Evolutionary conservation across 495 filamentous ascomycete genomes (phyloP).

Genomic region (Pyrenula massariospora): DNA sequence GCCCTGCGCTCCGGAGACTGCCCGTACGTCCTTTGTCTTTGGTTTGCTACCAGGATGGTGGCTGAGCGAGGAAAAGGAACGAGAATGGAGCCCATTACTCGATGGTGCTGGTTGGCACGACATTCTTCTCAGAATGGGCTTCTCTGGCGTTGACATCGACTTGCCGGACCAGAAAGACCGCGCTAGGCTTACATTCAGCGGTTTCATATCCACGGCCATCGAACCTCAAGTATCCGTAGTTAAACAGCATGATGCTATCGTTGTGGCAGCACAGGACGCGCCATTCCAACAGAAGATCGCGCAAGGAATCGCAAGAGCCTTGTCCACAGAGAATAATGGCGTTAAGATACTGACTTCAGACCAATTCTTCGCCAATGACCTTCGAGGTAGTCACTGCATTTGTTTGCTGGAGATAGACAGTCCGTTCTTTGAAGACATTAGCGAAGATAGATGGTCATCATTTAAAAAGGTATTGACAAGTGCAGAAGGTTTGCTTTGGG

Average conservation of each 20-base stretch:
- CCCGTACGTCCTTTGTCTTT: conserved; percentile 23
- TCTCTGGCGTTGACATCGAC: conserved; percentile 12
- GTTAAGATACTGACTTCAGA: background rate
- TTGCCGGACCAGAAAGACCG: background rate
- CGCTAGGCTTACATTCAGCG: background rate
- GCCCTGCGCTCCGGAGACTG: conserved; percentile 20
- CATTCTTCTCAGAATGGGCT: conserved; percentile 1
- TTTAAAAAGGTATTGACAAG: background rate
- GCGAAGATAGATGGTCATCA: background rate
- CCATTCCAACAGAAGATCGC: background rate
- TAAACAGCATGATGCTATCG: background rate
- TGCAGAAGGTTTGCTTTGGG: background rate
- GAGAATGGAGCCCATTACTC: conserved; percentile 13
- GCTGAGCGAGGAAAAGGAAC: conserved; percentile 23
- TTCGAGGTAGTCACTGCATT: background rate
- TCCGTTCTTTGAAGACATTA: background rate
- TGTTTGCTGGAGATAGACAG: background rate
- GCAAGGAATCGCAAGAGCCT: background rate
- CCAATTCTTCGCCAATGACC: background rate
- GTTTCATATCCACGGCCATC: background rate
- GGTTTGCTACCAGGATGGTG: conserved; percentile 38
- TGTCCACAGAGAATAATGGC: background rate
- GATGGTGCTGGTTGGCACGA: background rate
- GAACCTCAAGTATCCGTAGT: background rate
- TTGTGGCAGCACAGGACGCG: background rate